A percentile compares a stretch with the other conserved stretches of the same genome.
phyloP scores from a whole-genome alignment of 1,139 yeast genomes.

The Meyerozyma athensensis region DNA sequence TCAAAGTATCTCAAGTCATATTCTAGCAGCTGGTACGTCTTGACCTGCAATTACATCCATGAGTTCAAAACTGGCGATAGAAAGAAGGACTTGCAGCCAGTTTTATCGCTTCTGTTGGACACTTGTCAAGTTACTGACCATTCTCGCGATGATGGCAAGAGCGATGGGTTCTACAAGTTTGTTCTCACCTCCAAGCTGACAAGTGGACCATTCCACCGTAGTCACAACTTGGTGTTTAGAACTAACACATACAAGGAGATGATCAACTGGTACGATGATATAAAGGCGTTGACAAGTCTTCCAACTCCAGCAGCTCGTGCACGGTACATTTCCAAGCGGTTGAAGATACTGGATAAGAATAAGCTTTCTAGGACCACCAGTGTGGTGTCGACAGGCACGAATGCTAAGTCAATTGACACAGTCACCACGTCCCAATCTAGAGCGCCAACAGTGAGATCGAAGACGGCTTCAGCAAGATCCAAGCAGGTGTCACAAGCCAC shows the following conservation, averaged over 20 bases:
- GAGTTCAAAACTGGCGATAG: constrained; percentile 86
- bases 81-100: constrained; percentile 78
- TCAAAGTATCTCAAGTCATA: constrained; percentile 88
- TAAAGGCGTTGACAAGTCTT: constrained; percentile 58
- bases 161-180: constrained; percentile 67
- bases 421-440: constrained; percentile 17
- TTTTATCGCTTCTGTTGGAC: constrained; percentile 77
- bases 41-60: constrained; percentile 83
- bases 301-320: constrained; percentile 52
- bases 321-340: constrained; percentile 16
- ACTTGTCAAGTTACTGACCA: constrained; percentile 83
- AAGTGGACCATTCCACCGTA: constrained; percentile 62
- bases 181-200: constrained; percentile 69
- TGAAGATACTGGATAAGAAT: constrained; percentile 3
- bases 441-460: constrained; percentile 7
- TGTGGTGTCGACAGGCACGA: constrained; percentile 21
- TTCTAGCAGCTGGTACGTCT: constrained; percentile 84
- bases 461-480: constrained; percentile 7
- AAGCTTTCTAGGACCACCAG: constrained; percentile 27
- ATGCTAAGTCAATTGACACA: constrained; percentile 20
- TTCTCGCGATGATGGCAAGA: constrained; percentile 61
- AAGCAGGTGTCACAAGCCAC: constrained; percentile 20
- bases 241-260: constrained; percentile 73
- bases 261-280: constrained; percentile 81
- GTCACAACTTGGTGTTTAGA: constrained; percentile 91